phyloP scores from a whole-genome alignment of 306 rosid species.

The Vachellia pachyceras region DNA sequence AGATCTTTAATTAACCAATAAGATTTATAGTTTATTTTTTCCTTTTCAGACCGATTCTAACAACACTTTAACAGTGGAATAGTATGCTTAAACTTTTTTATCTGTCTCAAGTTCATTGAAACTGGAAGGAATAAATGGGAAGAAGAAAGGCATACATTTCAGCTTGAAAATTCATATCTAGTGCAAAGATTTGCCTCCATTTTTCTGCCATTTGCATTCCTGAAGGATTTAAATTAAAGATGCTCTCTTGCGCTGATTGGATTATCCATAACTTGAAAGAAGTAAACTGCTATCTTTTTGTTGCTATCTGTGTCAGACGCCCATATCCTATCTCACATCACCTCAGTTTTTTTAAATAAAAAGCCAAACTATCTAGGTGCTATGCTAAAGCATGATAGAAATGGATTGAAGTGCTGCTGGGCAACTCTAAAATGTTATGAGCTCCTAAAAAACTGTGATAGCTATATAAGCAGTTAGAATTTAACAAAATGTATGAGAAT shows the following conservation, averaged over 20 bases:
- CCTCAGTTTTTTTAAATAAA: not conserved
- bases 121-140: slow-evolving; percentile 6
- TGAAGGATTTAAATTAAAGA: not conserved
- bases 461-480: not conserved
- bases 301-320: not conserved
- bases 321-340: not conserved
- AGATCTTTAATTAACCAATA: slow-evolving; percentile 1
- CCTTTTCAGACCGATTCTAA: not conserved
- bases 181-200: slow-evolving; percentile 12
- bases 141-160: not conserved
- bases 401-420: not conserved
- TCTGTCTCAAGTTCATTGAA: not conserved
- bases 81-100: slow-evolving; percentile 5
- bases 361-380: not conserved
- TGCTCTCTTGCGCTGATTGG: slow-evolving; percentile 20
- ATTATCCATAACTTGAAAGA: not conserved
- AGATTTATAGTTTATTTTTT: not conserved
- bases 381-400: not conserved
- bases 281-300: not conserved
- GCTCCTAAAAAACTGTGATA: not conserved
- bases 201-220: slow-evolving; percentile 15
- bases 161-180: slow-evolving; percentile 16
- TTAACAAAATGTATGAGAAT: not conserved
- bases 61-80: slow-evolving; percentile 22
- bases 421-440: not conserved